Evolutionary conservation across 2,329 filamentous ascomycete species (phyloP), one percentile per base, ranked within the genome.

Genomic region (Aspergillus pseudoglaucus): DNA sequence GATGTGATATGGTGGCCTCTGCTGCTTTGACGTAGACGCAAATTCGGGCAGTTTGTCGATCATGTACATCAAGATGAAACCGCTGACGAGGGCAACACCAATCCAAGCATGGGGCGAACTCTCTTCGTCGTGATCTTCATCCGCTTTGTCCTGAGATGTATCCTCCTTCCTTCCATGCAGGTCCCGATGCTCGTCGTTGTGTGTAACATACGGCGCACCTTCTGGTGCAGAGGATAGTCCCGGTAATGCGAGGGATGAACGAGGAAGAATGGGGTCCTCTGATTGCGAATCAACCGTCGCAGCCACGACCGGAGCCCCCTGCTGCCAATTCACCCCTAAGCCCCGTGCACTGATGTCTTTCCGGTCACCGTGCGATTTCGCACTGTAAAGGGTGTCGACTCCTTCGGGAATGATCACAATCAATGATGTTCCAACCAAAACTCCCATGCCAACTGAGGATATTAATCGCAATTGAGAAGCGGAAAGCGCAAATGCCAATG

Each of bases 391-490:
- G 3, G 93, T 91, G 65, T 96, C 90, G 50, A 97, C 85, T 33
- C 93, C 93, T 69, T 98, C 93, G 1, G 93, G 93, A 60, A 98
- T 95, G 63, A 98, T 97, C 27, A 98, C 90, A 55, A 97, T 91
- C 55, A 98, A 79, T 1, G 91, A 91, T 23, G 93, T 97, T 32
- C 93, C 93, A 14, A 98, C 90, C 7, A 98, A 76, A 45, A 98
- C 87, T 40, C 93, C 93, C 68, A 95, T 89, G 46, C 93, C 93
- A 65, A 97, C 81, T 48, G 90, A 90, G 18, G 91, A 94, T 64
- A 97, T 87, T 44, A 95, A 75, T 63, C 91, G 85, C 48, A 97
- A 75, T 68, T 95, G 89, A 39, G 89, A 88, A 51, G 87, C 83
- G 25, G 90, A 91, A 22, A 98, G 79, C 48, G 85, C 82, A 75